Conservation (phyloP, 164 flowering plant genomes). For the Aristolochia fimbriata region DNA sequence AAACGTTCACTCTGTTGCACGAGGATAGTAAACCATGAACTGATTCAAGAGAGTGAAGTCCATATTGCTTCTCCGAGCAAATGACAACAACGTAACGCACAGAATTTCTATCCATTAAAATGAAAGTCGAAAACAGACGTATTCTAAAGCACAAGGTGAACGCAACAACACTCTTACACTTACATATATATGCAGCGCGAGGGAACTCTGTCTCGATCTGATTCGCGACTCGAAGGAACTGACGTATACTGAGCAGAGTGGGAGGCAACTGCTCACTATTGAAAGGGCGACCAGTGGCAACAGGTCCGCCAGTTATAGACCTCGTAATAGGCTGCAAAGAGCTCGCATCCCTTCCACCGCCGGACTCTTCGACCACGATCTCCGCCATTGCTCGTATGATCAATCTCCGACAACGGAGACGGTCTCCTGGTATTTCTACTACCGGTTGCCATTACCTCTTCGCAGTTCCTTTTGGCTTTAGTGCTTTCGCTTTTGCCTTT, state of each 20-base stretch:
- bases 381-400: slow-evolving; percentile 18
- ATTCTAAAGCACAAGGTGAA: background rate
- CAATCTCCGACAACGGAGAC: background rate
- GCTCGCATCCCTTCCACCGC: slow-evolving; percentile 8
- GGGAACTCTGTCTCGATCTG: slow-evolving; percentile 56
- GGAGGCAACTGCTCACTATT: slow-evolving; percentile 82
- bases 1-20: background rate
- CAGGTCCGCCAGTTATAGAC: slow-evolving; percentile 11
- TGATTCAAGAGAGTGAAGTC: background rate
- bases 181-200: slow-evolving; percentile 79
- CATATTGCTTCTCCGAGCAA: background rate
- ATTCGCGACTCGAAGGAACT: slow-evolving; percentile 85
- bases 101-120: background rate
- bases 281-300: slow-evolving; percentile 37
- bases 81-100: background rate
- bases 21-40: background rate
- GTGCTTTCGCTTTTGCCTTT: slow-evolving; percentile 2
- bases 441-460: background rate
- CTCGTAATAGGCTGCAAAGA: slow-evolving; percentile 1
- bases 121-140: background rate
- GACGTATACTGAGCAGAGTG: slow-evolving; percentile 46
- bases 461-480: background rate
- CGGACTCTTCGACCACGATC: slow-evolving; percentile 38
- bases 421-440: slow-evolving; percentile 4
- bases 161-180: slow-evolving; percentile 8